Conservation (phyloP, 495 filamentous ascomycete species). For the Chlorociboria aeruginascens region DNA sequence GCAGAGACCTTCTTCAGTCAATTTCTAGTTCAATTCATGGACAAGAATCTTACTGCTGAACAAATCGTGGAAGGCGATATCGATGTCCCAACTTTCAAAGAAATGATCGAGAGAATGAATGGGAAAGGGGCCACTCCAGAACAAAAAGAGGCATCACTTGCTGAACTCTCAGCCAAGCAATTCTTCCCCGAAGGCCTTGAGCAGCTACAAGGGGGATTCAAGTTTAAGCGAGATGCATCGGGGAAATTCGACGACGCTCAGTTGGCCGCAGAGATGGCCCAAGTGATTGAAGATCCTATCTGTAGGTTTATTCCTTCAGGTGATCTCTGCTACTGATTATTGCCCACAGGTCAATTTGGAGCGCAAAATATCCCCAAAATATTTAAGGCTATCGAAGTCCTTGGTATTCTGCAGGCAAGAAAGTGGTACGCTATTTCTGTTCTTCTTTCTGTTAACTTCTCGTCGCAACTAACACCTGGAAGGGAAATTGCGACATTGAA, state of each 20-base stretch:
- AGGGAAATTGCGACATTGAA: slow-evolving; percentile 54
- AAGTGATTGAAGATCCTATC: slow-evolving; percentile 35
- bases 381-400: slow-evolving; percentile 63
- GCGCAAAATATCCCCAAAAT: slow-evolving; percentile 60
- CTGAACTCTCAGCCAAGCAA: too few species aligned
- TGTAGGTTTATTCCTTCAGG: slow-evolving; percentile 28
- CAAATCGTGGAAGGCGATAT: too few species aligned
- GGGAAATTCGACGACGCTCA: slow-evolving; percentile 44
- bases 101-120: too few species aligned
- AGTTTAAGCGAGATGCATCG: slow-evolving; percentile 35
- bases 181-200: slow-evolving; percentile 32
- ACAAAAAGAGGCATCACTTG: too few species aligned
- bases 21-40: too few species aligned
- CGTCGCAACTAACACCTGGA: too few species aligned
- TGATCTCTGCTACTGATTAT: too few species aligned
- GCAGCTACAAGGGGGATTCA: slow-evolving; percentile 36
- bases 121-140: too few species aligned
- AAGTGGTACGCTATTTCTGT: slow-evolving; percentile 44
- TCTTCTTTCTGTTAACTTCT: too few species aligned
- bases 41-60: too few species aligned
- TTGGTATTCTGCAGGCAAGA: slow-evolving; percentile 72
- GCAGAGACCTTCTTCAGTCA: slow-evolving; percentile 26
- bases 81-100: too few species aligned
- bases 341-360: slow-evolving; percentile 34
- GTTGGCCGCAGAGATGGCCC: too few species aligned